Evolutionary conservation across 1,284 basidiomycete species (phyloP).

Genomic region (Hypsizygus ulmarius): DNA sequence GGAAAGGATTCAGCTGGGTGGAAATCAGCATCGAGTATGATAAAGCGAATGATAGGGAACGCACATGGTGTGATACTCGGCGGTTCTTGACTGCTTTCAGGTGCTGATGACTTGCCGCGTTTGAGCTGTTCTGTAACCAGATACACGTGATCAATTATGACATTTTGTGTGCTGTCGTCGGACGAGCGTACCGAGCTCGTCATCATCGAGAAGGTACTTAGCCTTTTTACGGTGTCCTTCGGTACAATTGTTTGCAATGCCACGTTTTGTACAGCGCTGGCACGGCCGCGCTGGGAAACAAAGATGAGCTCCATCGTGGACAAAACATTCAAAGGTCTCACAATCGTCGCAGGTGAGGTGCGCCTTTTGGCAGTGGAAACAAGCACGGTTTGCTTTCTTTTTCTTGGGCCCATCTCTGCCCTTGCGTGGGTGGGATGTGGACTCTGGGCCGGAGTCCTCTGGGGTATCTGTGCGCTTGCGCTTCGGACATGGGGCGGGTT

Average conservation of each 20-base stretch:
- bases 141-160: conserved; percentile 40
- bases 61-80: conserved; percentile 26
- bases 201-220: conserved; percentile 92
- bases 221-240: conserved; percentile 98
- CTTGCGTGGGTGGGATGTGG: conserved; percentile 43
- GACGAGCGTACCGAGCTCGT: conserved; percentile 73
- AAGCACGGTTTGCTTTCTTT: conserved; percentile 92
- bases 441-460: conserved; percentile 49
- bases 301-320: conserved; percentile 18
- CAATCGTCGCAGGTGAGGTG: conserved; percentile 98
- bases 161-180: conserved; percentile 13
- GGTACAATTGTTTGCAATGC: conserved; percentile 83
- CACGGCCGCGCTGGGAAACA: conserved; percentile 80
- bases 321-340: conserved; percentile 39
- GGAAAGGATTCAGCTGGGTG: conserved; percentile 46
- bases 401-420: conserved; percentile 77
- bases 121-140: conserved; percentile 55
- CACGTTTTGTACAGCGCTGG: conserved; percentile 92
- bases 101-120: conserved; percentile 44
- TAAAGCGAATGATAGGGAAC: conserved; percentile 15
- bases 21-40: conserved; percentile 16
- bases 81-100: conserved; percentile 26
- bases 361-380: conserved; percentile 92
- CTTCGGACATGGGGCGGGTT: conserved; percentile 34
- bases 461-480: conserved; percentile 46